Base-by-base conservation (phyloP, 345 rosid genomes). In the Hibiscus syriacus region DNA sequence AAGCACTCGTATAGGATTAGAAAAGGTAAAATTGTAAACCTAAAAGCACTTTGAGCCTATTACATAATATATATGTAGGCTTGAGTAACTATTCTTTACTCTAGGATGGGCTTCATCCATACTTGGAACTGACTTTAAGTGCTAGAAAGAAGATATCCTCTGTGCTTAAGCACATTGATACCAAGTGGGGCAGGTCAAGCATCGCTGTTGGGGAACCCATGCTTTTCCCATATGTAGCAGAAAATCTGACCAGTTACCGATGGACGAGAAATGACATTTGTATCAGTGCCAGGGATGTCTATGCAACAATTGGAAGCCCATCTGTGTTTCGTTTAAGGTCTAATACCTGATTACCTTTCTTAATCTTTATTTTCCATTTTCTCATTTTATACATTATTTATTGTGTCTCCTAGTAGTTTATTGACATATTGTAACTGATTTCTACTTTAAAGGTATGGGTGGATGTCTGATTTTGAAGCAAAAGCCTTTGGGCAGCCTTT, bases 101-200 rank as follows among this genome's bases (percentile, higher is more conserved):
- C 20, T 53, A 87, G 98, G 94, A 86, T 52, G 94, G 98, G 14
- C 84, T 83, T 74, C 77, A 93, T 80, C 98, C 98, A 32, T 89
- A 86, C 78, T 72, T 93, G 81, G 98, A 93, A 73, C 96, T 93
- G 70, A 86, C 87, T 71, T 76, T 90, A 70, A 87, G 83, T 70
- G 72, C n/a, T n/a, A n/a, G n/a, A n/a, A n/a, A n/a, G n/a, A n/a
- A n/a, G n/a, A n/a, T n/a, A n/a, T n/a, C n/a, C n/a, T n/a, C n/a
- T n/a, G n/a, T n/a, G n/a, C n/a, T n/a, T n/a, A n/a, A n/a, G n/a
- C n/a, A n/a, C n/a, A 77, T 90, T 59, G 73, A 77, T 72, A 72
- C 64, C 72, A 87, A 90, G 74, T 90, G 97, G 97, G 86, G 85
- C 22, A 78, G 71, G 70, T 86, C 97, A 58, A 75, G 76, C 63